Conservation (phyloP, 140 eudicot species). For the Erigeron philadelphicus region DNA sequence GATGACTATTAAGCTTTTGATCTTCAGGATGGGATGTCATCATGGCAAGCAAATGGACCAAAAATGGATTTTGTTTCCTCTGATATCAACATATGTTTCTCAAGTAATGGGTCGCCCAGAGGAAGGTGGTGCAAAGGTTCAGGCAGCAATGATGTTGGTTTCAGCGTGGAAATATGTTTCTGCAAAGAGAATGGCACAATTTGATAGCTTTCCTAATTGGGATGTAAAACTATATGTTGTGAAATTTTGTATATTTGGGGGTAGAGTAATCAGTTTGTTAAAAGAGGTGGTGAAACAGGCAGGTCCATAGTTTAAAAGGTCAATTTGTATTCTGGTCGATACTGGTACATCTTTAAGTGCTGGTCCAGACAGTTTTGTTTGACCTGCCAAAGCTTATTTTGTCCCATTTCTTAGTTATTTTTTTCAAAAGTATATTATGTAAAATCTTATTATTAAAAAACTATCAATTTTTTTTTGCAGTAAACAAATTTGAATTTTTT, state of each 20-base stretch:
- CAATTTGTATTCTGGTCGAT: background rate
- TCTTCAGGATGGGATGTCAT: constrained; percentile 32
- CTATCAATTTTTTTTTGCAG: no score
- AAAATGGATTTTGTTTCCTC: constrained; percentile 29
- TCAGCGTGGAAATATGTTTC: constrained; percentile 25
- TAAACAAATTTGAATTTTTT: no score
- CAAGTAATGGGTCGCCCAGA: constrained; percentile 40
- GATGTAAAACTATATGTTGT: background rate
- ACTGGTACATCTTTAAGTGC: background rate
- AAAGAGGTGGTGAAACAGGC: background rate
- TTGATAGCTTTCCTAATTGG: constrained; percentile 4
- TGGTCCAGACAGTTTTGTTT: no score
- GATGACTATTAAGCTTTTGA: constrained; percentile 24
- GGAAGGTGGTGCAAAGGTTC: constrained; percentile 59
- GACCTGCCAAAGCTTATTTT: no score
- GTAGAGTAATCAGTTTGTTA: background rate
- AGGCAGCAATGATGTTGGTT: constrained; percentile 59
- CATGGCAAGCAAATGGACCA: constrained; percentile 33
- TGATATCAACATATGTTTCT: constrained; percentile 22
- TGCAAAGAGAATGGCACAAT: constrained; percentile 23
- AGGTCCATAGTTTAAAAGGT: background rate
- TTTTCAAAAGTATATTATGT: no score
- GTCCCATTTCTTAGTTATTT: no score
- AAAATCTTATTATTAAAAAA: no score
- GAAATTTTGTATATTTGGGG: background rate